Evolutionary conservation across 176 grass and related monocot genomes (phyloP).

Genomic region (Carex cristatella): DNA sequence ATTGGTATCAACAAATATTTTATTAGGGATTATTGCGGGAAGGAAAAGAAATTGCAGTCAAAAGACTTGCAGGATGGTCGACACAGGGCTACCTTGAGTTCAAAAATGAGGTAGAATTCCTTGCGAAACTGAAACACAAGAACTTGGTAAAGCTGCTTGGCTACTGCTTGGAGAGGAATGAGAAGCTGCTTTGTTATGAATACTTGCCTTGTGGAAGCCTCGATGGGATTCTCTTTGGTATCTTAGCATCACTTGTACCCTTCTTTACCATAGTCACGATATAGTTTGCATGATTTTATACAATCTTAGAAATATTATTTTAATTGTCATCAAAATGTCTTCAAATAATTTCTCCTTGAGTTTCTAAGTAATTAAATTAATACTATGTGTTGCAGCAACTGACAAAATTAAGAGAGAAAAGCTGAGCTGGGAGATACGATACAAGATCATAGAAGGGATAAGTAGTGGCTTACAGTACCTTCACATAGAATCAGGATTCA

Average conservation of each 20-base stretch:
- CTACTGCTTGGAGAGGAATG: conserved; percentile 25
- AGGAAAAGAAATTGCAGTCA: background rate
- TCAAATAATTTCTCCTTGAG: too few relatives aligned
- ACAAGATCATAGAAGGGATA: background rate
- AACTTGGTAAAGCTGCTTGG: conserved; percentile 44
- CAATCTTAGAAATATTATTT: too few relatives aligned
- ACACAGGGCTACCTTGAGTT: background rate
- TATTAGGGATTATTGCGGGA: background rate
- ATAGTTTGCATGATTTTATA: too few relatives aligned
- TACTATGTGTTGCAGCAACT: background rate
- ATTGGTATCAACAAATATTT: background rate
- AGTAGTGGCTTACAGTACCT: background rate
- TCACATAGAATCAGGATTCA: background rate
- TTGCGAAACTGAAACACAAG: conserved; percentile 29
- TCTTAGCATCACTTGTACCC: too few relatives aligned
- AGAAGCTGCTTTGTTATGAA: conserved; percentile 35
- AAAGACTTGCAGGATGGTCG: conserved; percentile 8
- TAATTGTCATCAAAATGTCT: too few relatives aligned
- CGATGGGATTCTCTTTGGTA: background rate
- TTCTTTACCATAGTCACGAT: too few relatives aligned
- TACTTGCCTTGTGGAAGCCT: conserved; percentile 38
- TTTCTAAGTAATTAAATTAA: too few relatives aligned
- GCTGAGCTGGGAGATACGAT: background rate
- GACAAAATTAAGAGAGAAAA: background rate
- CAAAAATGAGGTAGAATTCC: background rate